phyloP scores from a whole-genome alignment of 192 early-diverging fungal genomes.

The Coemansia sp. region DNA sequence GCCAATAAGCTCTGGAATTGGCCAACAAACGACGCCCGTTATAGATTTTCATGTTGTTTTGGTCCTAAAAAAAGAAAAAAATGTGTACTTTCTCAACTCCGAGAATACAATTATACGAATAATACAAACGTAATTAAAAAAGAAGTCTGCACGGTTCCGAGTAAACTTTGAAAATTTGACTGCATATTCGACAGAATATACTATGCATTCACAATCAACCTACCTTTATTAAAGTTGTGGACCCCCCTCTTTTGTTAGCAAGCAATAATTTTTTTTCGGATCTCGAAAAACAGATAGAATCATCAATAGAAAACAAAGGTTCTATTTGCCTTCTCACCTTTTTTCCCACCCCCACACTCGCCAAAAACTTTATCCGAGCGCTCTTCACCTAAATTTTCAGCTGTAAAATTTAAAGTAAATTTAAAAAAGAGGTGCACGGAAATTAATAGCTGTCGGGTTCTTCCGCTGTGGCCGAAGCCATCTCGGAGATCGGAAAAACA shows the following conservation, averaged over 20 bases:
- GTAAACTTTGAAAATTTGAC: neutral
- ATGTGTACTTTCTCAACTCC: neutral
- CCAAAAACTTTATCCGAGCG: slow-evolving; percentile 16
- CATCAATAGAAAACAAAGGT: too few relatives aligned
- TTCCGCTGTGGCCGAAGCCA: neutral
- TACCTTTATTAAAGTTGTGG: neutral
- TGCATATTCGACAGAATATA: neutral
- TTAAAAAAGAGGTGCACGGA: neutral
- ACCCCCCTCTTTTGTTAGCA: neutral
- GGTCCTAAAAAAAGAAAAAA: neutral
- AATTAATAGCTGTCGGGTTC: neutral
- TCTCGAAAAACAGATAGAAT: neutral
- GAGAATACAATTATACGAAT: neutral
- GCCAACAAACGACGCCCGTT: neutral
- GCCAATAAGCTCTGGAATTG: neutral
- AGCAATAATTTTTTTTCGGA: neutral
- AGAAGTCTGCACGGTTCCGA: neutral
- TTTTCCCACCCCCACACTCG: neutral
- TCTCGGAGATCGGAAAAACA: slow-evolving; percentile 3
- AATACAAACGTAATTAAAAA: neutral
- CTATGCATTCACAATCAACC: neutral
- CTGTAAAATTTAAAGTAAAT: neutral
- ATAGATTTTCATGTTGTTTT: neutral
- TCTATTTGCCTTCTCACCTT: too few relatives aligned
- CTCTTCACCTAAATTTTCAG: neutral